Evolutionary conservation across 1,139 yeast species (phyloP).

Genomic region (Pichia sp.): DNA sequence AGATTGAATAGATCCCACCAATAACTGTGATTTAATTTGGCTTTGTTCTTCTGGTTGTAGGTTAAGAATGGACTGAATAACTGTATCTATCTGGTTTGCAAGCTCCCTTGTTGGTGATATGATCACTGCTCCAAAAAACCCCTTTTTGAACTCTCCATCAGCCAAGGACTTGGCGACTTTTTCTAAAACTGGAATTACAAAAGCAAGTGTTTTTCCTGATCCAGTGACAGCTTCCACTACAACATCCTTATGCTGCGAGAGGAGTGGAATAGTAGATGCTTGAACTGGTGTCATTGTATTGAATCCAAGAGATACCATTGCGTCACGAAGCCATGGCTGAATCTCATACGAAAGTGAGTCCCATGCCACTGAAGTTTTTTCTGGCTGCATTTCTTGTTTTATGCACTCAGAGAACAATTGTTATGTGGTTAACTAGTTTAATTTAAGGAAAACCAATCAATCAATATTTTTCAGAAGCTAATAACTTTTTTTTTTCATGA

Average conservation of each 20-base stretch:
- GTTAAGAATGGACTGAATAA: constrained; percentile 55
- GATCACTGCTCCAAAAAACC: constrained; percentile 67
- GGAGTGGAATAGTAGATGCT: constrained; percentile 87
- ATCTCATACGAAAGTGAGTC: constrained; percentile 27
- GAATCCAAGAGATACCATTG: constrained; percentile 70
- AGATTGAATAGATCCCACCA: constrained; percentile 74
- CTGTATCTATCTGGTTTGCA: constrained; percentile 75
- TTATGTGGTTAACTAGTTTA: not conserved
- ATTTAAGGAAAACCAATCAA: not conserved
- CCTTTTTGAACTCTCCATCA: constrained; percentile 38
- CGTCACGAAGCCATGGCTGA: constrained; percentile 50
- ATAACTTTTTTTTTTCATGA: not conserved
- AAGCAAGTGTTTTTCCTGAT: constrained; percentile 91
- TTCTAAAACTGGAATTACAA: constrained; percentile 76
- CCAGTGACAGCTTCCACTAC: constrained; percentile 97
- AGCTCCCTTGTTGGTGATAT: constrained; percentile 91
- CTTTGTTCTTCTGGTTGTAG: constrained; percentile 47
- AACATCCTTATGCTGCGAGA: constrained; percentile 87
- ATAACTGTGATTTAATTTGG: constrained; percentile 58
- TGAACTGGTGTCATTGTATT: constrained; percentile 94
- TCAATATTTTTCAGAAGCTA: constrained; percentile 1
- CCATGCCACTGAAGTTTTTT: constrained; percentile 25
- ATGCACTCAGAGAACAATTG: too few species aligned
- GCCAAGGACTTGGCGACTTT: constrained; percentile 40
- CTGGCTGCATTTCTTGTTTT: constrained; percentile 14